Base-by-base conservation (phyloP, 768 basidiomycete species). In the Pulveroboletus sp. region DNA sequence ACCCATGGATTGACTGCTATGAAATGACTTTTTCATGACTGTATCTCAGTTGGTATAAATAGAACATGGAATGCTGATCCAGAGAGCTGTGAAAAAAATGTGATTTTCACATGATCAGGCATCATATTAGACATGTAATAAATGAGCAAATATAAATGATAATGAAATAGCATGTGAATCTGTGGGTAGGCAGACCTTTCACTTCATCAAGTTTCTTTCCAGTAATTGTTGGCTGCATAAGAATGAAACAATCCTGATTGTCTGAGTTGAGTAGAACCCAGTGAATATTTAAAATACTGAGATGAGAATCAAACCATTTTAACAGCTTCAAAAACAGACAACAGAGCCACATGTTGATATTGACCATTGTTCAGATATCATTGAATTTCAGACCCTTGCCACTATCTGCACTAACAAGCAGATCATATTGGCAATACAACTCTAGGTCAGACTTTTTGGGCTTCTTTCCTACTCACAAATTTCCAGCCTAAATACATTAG, bases 291-390 rank as follows among this genome's bases (percentile, higher is more conserved):
- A 13, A 40, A 13, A 10, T 16, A 1, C 51, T 37, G 36, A 9
- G 16, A 23, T 19, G 11, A 27, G 47, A 27, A 10, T 49, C 51
- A 24, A 53, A 43, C 51, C 51, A 53, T 19, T 45, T 16, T 14
- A 53, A 53, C 13, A 37, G 38, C 31, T 48, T 53, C 17, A 31
- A 37, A 6, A 53, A 30, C 3, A 53, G 24, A 17, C 23, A 26
- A 1, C 20, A 16, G 5, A 53, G 17, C 51, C 47, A 53, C 24
- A 8, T 5, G 20, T 53, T 30, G 27, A 53, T 49, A 5, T 26
- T 31, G 5, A 17, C 26, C 47, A 53, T 49, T 0, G 6, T 13
- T 47, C 51, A 53, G 17, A 24, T 34, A n/a, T 35, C 5, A 17
- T 19, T 12, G 10, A 53, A 53, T 32, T 44, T 43, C 3, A 53